Evolutionary conservation across 345 rosid species (phyloP).

Genomic region (Laguncularia racemosa): DNA sequence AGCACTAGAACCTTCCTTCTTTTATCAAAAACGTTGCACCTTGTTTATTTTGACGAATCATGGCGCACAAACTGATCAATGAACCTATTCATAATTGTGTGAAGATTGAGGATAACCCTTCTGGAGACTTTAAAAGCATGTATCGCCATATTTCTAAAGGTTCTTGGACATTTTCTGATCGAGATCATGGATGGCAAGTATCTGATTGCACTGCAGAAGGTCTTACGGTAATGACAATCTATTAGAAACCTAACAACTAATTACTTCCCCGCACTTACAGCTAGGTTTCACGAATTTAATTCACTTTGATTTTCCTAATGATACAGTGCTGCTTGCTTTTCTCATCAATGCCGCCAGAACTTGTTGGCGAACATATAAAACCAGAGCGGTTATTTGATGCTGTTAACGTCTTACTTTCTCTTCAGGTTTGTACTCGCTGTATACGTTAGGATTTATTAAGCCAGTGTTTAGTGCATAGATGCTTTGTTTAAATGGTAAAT

Average conservation of each 20-base stretch:
- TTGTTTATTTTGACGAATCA: too few species aligned
- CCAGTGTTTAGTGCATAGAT: too few species aligned
- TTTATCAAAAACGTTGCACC: too few species aligned
- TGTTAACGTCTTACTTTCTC: slow-evolving; percentile 28
- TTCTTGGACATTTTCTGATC: slow-evolving; percentile 28
- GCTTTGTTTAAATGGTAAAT: too few species aligned
- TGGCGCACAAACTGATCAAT: too few species aligned
- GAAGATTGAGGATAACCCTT: slow-evolving; percentile 21
- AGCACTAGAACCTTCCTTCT: too few species aligned
- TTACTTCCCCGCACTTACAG: too few species aligned
- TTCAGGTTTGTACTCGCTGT: slow-evolving; percentile 21
- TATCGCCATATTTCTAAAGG: slow-evolving; percentile 29
- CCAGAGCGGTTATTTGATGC: slow-evolving; percentile 26
- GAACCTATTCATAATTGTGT: too few species aligned
- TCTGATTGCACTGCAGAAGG: slow-evolving; percentile 34
- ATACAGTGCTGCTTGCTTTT: slow-evolving; percentile 30
- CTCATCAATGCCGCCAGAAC: slow-evolving; percentile 21
- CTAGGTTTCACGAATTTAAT: too few species aligned
- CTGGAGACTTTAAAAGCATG: slow-evolving; percentile 21
- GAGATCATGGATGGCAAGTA: slow-evolving; percentile 30
- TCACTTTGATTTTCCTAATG: background rate
- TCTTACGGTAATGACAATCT: slow-evolving; percentile 11
- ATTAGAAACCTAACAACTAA: background rate
- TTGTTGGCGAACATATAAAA: slow-evolving; percentile 33
- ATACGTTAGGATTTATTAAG: too few species aligned